Base-by-base conservation (phyloP, 2,329 filamentous ascomycete species). In the Elsinoe australis region DNA sequence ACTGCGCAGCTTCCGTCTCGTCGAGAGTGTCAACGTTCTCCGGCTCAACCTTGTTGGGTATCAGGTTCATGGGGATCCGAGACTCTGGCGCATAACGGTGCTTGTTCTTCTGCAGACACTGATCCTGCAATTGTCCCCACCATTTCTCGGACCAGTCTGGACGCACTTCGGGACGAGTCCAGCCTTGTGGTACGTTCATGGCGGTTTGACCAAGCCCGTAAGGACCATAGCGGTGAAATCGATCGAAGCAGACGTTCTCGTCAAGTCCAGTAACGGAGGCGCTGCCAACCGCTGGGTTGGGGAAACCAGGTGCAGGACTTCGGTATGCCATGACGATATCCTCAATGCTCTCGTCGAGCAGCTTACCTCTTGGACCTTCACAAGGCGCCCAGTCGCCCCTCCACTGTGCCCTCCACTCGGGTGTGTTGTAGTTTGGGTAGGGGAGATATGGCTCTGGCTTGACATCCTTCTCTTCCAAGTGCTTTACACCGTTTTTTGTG, bases 51-150 rank as follows among this genome's bases (percentile, higher is more conserved):
- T 57, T 54, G 21, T 53, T 54, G 3, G 58, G 56, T n/a, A 48
- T 50, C 6, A 57, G 49, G 2, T 53, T 51, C 33, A 55, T 52
- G 3, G 54, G 50, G n/a, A 53, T 51, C 12, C 71, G 61, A 71
- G 67, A 67, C 18, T 57, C 56, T 1, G 63, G 62, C 5, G 57
- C 56, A 52, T 59, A 92, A 15, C 87, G 78, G 29, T 75, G 74
- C 50, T 75, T 71, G 64, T 94, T 94, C 55, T 70, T 73, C 54
- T 74, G 65, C 1, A 80, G 62, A 58, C 86, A 92, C 21, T 75
- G 66, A 45, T 78, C 69, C 61, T 90, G 85, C 14, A 90, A 67
- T 24, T 74, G 65, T 10, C 82, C 82, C 86, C 86, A 92, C 53
- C 78, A 73, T 24, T 87, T 75, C 19, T 71, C 68, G 21, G 76